Conservation (phyloP, 2,329 filamentous ascomycete genomes). For the Pseudogymnoascus sp. region DNA sequence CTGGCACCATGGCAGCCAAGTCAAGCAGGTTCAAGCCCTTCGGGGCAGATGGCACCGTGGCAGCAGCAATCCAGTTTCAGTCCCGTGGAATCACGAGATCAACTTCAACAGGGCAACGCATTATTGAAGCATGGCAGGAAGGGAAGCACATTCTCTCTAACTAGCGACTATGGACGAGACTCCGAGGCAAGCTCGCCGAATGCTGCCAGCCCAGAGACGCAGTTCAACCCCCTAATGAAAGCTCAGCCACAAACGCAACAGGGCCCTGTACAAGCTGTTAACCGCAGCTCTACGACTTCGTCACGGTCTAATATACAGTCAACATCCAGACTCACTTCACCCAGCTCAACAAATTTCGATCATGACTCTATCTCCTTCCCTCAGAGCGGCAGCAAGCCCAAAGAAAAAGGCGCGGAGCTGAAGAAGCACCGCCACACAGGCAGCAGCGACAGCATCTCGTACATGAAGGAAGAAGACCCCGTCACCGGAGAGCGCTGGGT, state of each 20-base stretch:
- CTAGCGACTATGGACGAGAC: background rate
- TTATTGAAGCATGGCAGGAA: background rate
- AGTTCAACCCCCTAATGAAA: background rate
- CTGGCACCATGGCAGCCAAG: background rate
- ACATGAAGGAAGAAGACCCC: conserved; percentile 53
- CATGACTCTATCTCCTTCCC: background rate
- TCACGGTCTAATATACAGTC: conserved; percentile 1
- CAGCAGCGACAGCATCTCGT: conserved; percentile 62
- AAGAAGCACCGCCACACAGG: conserved; percentile 41
- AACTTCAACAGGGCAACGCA: background rate
- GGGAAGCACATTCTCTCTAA: conserved; percentile 3
- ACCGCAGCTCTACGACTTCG: background rate
- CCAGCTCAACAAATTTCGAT: background rate
- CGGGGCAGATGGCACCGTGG: background rate
- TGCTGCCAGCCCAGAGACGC: conserved; percentile 4
- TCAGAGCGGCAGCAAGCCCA: background rate
- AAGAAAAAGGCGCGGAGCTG: conserved; percentile 19
- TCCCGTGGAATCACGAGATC: background rate
- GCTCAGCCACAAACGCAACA: background rate
- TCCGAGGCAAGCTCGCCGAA: conserved; percentile 8
- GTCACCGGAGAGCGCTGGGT: conserved; percentile 57
- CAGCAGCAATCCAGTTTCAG: background rate
- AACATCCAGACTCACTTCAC: background rate
- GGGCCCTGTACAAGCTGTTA: background rate
- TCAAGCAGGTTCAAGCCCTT: background rate